Evolutionary conservation across 805 yeast genomes (phyloP).

Genomic region (Zygotorulaspora danielsina): DNA sequence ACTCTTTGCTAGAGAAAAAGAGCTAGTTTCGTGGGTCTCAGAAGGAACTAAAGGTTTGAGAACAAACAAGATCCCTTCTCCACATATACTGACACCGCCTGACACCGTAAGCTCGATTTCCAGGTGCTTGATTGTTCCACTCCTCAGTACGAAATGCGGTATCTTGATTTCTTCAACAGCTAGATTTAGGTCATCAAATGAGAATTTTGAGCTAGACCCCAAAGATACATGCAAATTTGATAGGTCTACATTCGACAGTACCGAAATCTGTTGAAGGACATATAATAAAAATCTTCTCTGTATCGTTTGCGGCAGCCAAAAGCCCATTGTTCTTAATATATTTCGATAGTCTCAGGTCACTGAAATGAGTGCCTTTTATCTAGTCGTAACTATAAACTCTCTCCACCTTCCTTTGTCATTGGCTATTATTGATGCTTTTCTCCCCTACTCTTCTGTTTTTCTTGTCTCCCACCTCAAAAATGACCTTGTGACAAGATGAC

Average conservation of each 20-base stretch:
- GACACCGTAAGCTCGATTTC: constrained; percentile 58
- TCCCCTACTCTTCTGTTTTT: not conserved
- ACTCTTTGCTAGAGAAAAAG: constrained; percentile 62
- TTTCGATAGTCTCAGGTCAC: no score
- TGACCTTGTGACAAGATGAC: constrained; percentile 2
- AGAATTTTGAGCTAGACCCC: constrained; percentile 50
- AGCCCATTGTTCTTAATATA: constrained; percentile 22
- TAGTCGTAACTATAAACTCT: no score
- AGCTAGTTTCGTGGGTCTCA: constrained; percentile 24
- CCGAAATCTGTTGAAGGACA: constrained; percentile 71
- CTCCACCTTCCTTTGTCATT: no score
- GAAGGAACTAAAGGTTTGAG: constrained; percentile 18
- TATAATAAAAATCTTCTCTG: constrained; percentile 78
- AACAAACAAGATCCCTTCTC: constrained; percentile 48
- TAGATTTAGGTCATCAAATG: constrained; percentile 57
- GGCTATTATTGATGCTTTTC: not conserved
- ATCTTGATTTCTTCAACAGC: constrained; percentile 66
- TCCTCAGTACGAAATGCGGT: constrained; percentile 60
- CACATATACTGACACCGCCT: constrained; percentile 65
- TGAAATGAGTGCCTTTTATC: no score
- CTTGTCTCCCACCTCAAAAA: not conserved
- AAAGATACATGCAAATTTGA: constrained; percentile 78
- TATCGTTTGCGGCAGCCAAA: constrained; percentile 80
- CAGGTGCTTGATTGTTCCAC: constrained; percentile 55
- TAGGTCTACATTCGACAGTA: constrained; percentile 77